Conservation (phyloP, 116 monocot genomes). For the Trichopus zeylanicus region DNA sequence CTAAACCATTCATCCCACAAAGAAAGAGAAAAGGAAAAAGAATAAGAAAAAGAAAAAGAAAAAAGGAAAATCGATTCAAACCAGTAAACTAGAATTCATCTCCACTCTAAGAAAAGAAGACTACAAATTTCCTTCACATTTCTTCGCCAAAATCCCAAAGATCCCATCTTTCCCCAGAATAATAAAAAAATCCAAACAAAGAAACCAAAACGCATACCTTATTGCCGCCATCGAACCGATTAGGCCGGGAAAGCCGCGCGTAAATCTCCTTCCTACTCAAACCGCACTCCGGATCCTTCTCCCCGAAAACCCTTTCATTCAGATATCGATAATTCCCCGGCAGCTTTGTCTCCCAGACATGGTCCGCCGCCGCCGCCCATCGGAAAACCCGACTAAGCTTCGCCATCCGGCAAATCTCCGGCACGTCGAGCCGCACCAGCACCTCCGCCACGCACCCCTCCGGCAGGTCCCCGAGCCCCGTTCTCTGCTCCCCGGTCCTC, state of each 20-base stretch:
- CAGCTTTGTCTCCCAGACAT: conserved; percentile 72
- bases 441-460: conserved; percentile 76
- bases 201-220: conserved; percentile 30
- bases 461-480: conserved; percentile 62
- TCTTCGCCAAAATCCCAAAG: background rate
- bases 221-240: conserved; percentile 52
- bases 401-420: conserved; percentile 60
- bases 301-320: conserved; percentile 12
- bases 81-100: background rate
- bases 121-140: background rate
- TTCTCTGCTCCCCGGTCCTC: background rate
- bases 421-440: conserved; percentile 44
- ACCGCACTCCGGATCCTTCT: background rate
- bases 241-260: conserved; percentile 47
- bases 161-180: background rate
- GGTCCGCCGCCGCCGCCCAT: conserved; percentile 53
- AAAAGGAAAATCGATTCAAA: background rate
- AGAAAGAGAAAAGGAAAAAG: background rate
- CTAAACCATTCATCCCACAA: too few relatives aligned
- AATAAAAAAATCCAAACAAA: background rate
- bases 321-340: conserved; percentile 51
- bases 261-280: conserved; percentile 80
- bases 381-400: conserved; percentile 56
- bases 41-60: background rate
- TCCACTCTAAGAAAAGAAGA: background rate